Evolutionary conservation across 768 basidiomycete species (phyloP).

Genomic region (Boletus rufocinnamomeus): DNA sequence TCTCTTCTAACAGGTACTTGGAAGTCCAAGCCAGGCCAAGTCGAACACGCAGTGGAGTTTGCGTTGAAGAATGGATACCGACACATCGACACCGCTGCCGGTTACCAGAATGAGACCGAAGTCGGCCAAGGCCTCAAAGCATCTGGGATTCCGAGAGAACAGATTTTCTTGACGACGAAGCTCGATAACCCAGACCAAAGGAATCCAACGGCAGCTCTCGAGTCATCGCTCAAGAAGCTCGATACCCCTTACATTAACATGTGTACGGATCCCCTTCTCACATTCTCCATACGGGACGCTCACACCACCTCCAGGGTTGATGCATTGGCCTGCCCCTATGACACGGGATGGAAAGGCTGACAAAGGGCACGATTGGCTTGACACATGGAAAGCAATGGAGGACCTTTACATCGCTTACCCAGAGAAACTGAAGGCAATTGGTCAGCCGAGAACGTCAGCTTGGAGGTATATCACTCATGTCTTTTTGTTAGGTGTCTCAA

Average conservation of each 20-base stretch:
- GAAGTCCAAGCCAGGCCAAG: conserved; percentile 70
- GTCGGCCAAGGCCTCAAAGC: conserved; percentile 78
- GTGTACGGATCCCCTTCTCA: conserved; percentile 43
- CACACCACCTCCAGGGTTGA: conserved; percentile 50
- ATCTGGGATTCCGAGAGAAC: conserved; percentile 68
- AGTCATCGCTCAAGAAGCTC: conserved; percentile 66
- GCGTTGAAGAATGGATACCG: conserved; percentile 77
- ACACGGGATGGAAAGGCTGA: conserved; percentile 54
- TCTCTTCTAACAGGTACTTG: conserved; percentile 60
- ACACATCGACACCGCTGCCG: conserved; percentile 71
- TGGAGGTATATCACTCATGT: background rate
- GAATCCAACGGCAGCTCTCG: conserved; percentile 60
- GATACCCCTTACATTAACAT: conserved; percentile 79
- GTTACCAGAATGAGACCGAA: conserved; percentile 74
- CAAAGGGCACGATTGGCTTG: conserved; percentile 59
- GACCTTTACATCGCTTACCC: conserved; percentile 62
- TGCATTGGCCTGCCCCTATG: conserved; percentile 86
- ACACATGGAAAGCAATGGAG: conserved; percentile 83
- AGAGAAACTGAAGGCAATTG: conserved; percentile 78
- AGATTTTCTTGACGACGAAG: conserved; percentile 83
- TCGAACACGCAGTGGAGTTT: conserved; percentile 70
- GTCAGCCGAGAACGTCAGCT: conserved; percentile 31
- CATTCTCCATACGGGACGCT: background rate
- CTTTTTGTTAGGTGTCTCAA: conserved; percentile 55
- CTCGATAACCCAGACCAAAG: conserved; percentile 65